phyloP scores from a whole-genome alignment of 345 rosid species.

The Eucalyptus cloeziana region DNA sequence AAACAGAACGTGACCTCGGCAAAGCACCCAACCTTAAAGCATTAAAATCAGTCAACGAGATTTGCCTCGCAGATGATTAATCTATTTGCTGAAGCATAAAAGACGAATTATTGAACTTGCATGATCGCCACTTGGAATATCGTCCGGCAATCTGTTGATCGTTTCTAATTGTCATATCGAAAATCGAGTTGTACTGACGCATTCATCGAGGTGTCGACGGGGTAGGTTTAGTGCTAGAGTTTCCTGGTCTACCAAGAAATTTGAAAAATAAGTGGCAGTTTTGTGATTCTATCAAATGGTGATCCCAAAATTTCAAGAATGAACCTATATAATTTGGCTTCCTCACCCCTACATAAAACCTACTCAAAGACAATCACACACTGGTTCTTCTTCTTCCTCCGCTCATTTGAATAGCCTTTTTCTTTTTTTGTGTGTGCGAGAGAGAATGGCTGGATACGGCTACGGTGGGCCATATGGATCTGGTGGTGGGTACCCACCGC shows the following conservation, averaged over 20 bases:
- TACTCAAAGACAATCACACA: background rate
- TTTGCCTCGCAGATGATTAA: background rate
- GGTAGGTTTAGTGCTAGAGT: background rate
- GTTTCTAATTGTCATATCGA: background rate
- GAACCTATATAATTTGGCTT: background rate
- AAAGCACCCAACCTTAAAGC: background rate
- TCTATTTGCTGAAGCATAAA: background rate
- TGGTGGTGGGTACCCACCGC: background rate
- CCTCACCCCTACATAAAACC: background rate
- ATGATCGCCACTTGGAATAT: background rate
- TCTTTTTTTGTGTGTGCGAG: too few relatives aligned
- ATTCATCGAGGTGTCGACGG: background rate
- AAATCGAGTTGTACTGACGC: background rate
- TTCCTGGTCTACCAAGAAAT: background rate
- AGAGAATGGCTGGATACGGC: background rate
- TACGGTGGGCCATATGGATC: background rate
- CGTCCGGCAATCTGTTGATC: background rate
- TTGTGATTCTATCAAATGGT: background rate
- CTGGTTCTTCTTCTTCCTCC: background rate
- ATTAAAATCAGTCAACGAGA: background rate
- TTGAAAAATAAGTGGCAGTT: background rate
- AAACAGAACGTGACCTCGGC: background rate
- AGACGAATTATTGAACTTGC: background rate
- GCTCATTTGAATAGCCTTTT: background rate
- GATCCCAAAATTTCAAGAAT: background rate